Evolutionary conservation across 495 filamentous ascomycete genomes (phyloP).

Genomic region (Trichoderma erinaceum): DNA sequence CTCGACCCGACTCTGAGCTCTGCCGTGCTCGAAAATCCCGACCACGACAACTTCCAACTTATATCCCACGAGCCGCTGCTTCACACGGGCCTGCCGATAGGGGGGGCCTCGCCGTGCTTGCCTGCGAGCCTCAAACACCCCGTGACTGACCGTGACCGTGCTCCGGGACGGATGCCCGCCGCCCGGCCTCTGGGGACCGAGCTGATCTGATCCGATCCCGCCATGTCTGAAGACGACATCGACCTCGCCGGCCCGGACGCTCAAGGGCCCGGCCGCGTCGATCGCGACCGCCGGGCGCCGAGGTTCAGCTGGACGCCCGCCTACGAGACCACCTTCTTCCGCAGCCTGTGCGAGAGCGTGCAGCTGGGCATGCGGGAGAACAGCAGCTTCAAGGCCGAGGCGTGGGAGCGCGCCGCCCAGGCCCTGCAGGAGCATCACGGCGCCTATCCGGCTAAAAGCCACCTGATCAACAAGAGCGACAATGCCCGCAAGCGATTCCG

Average conservation of each 20-base stretch:
- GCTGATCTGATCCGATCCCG: background rate
- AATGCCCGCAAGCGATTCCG: conserved; percentile 50
- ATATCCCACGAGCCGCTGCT: too few relatives aligned
- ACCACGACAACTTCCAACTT: too few relatives aligned
- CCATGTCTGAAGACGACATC: conserved; percentile 35
- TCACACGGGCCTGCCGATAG: too few relatives aligned
- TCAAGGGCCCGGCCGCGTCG: conserved; percentile 19
- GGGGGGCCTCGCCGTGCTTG: too few relatives aligned
- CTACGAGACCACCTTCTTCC: conserved; percentile 47
- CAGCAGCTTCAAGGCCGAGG: conserved; percentile 47
- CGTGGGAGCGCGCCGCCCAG: conserved; percentile 44
- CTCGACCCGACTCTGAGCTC: background rate
- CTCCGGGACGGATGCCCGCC: background rate
- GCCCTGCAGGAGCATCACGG: conserved; percentile 41
- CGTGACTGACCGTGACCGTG: background rate
- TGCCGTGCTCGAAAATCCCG: too few relatives aligned
- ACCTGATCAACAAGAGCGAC: conserved; percentile 50
- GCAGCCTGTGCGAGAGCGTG: conserved; percentile 45
- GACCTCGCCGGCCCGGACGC: conserved; percentile 24
- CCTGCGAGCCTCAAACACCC: background rate
- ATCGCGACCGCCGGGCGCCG: conserved; percentile 37
- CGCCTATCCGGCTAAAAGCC: conserved; percentile 44
- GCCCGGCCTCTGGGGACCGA: background rate
- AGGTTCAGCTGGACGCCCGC: conserved; percentile 46
- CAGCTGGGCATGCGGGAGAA: conserved; percentile 41